Evolutionary conservation across 75 land plant species (phyloP), one percentile per base, ranked within the genome.

Genomic region (Gnetum montanum): DNA sequence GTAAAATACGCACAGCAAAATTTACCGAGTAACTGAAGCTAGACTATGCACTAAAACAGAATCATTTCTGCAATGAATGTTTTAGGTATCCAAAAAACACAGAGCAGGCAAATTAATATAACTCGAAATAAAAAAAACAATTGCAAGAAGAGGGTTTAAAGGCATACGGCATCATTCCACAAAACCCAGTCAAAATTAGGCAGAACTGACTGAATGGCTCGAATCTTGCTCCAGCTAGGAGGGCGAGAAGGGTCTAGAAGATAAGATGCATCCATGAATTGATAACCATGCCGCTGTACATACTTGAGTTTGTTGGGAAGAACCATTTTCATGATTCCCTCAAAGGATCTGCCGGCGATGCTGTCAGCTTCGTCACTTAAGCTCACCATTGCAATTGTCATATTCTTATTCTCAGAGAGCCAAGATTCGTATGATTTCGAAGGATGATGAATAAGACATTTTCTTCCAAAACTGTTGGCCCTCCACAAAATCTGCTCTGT

Each of bases 211-310:
- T 60, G 66, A 16, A 82, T 75, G 25, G 83, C 86, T 49, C 61
- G 37, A 62, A 82, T 79, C 68, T 82, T 82, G 63, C 86, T 82
- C 86, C 86, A 82, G 70, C 77, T 82, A 44, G 84, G 75, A 43
- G 86, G 86, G 18, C 86, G 67, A 24, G 44, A 38, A 13, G 18
- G 49, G 56, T 82, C 86, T 27, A 82, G 43, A 10, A 58, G 6
- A 49, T 44, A 57, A 43, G 69, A 63, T 30, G 72, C 78, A 56
- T 82, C 86, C 26, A 82, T 50, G 64, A 74, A 82, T 16, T 68
- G 68, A 54, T 82, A 82, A 18, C 86, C 86, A 52, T 71, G 65
- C 35, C 54, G 16, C 54, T 56, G 46, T 15, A 73, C 79, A 64
- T 82, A 82, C 4, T 45, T 64, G 38, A 29, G 27, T 62, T 79